Percentiles rank a stretch among this genome's conserved stretches.
Evolutionary conservation across 2,329 filamentous ascomycete genomes (phyloP).

Genomic region (Aureobasidium leucospermi): DNA sequence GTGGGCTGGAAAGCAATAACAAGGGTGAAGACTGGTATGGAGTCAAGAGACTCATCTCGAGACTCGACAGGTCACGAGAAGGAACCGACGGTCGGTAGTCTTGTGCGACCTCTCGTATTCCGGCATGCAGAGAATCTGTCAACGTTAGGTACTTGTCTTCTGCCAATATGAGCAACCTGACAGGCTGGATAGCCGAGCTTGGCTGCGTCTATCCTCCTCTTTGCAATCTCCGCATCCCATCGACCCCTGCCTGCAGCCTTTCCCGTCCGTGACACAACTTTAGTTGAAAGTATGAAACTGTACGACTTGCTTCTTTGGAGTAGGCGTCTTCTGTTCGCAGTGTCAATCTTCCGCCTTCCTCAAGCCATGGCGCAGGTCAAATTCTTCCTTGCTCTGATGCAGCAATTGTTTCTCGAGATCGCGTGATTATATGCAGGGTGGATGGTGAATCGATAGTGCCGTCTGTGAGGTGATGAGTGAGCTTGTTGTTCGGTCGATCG

Average conservation of each 20-base stretch:
- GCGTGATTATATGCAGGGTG: constrained; percentile 9
- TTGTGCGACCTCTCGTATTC: not conserved
- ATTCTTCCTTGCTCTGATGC: not conserved
- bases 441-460: not conserved
- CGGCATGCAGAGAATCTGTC: not conserved
- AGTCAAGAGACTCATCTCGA: constrained; percentile 81
- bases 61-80: constrained; percentile 49
- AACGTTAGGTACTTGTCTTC: not conserved
- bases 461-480: not conserved
- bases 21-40: constrained; percentile 86
- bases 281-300: constrained; percentile 3
- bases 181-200: constrained; percentile 4
- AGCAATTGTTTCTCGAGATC: not conserved
- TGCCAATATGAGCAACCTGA: not conserved
- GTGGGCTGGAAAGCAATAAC: constrained; percentile 68
- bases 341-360: not conserved
- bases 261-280: constrained; percentile 1
- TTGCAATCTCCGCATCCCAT: not conserved
- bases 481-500: not conserved
- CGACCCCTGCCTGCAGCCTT: not conserved
- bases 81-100: constrained; percentile 18
- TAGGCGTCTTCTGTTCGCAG: not conserved
- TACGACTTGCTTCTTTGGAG: not conserved
- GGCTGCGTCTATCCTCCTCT: constrained; percentile 1
- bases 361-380: constrained; percentile 3